Conservation (phyloP, 164 flowering plant genomes). For the Brasenia schreberi region DNA sequence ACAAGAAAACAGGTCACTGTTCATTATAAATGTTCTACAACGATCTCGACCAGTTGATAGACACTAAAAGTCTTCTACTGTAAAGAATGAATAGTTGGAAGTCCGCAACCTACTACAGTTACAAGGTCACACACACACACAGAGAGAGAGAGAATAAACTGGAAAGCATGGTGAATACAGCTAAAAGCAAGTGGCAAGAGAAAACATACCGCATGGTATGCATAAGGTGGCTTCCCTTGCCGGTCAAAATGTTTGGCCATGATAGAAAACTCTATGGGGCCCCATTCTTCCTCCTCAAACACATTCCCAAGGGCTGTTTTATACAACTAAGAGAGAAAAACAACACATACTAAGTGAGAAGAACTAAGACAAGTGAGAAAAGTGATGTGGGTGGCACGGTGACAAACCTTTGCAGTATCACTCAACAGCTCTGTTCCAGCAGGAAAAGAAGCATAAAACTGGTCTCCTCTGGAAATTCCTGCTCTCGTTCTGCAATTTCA, state of each 20-base stretch:
- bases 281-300: conserved; percentile 93
- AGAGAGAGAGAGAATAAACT: not conserved
- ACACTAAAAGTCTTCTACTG: no score
- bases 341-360: not conserved
- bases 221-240: conserved; percentile 89
- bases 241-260: conserved; percentile 93
- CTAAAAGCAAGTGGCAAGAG: not conserved
- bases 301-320: conserved; percentile 83
- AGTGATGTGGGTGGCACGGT: not conserved
- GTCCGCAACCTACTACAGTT: no score
- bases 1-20: no score
- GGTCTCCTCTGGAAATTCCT: conserved; percentile 73
- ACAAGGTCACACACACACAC: no score
- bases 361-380: not conserved
- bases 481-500: conserved; percentile 74
- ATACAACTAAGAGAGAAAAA: conserved; percentile 36
- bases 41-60: no score
- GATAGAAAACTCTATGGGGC: conserved; percentile 71
- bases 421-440: conserved; percentile 76
- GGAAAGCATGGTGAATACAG: not conserved
- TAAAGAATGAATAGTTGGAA: no score
- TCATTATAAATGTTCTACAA: no score
- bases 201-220: conserved; percentile 1
- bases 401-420: conserved; percentile 64
- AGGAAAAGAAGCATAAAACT: conserved; percentile 79